Percentiles rank a stretch among this genome's conserved stretches.
These are phyloP conservation scores for Ophiognomonia clavigignenti-juglandacearum DNA, from an alignment of 2,329 filamentous ascomycete species.

Conservation along the genomic window DNA sequence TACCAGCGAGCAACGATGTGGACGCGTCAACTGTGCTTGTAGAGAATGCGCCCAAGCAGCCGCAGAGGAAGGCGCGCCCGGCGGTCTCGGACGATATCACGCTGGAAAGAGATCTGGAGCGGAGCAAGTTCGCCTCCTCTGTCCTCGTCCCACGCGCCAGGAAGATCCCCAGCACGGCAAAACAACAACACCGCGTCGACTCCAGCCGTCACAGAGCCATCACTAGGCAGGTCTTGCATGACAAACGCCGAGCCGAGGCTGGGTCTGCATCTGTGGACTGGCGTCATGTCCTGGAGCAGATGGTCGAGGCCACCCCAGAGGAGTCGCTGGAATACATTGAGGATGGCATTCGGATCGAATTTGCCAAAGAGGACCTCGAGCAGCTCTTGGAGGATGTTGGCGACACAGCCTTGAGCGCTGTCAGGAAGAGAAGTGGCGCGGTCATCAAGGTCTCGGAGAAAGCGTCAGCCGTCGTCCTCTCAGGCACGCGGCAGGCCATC, in stretches of 20 bases:
- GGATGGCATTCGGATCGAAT: constrained; percentile 22
- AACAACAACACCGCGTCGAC: constrained; percentile 20
- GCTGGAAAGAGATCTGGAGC: background rate
- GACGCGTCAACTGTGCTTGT: too few species aligned
- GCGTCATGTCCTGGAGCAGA: constrained; percentile 32
- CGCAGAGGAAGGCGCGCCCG: too few species aligned
- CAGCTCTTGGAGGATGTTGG: constrained; percentile 11
- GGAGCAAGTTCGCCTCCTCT: constrained; percentile 17
- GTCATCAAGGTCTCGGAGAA: constrained; percentile 19
- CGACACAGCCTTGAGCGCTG: constrained; percentile 23
- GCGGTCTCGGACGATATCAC: too few species aligned
- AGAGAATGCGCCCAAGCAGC: too few species aligned
- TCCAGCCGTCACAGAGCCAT: constrained; percentile 21
- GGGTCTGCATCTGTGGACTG: constrained; percentile 27
- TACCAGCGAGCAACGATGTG: background rate
- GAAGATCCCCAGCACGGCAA: constrained; percentile 13
- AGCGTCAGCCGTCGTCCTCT: constrained; percentile 23
- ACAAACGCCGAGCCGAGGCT: constrained; percentile 24
- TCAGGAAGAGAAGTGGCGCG: constrained; percentile 23
- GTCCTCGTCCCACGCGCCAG: constrained; percentile 24
- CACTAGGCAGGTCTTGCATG: constrained; percentile 32
- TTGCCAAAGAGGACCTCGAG: constrained; percentile 18
- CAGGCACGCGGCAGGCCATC: constrained; percentile 19
- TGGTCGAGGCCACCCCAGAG: constrained; percentile 31
- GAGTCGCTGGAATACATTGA: constrained; percentile 8